Conservation (phyloP, 2,329 filamentous ascomycete species). For the Talaromyces sp. region DNA sequence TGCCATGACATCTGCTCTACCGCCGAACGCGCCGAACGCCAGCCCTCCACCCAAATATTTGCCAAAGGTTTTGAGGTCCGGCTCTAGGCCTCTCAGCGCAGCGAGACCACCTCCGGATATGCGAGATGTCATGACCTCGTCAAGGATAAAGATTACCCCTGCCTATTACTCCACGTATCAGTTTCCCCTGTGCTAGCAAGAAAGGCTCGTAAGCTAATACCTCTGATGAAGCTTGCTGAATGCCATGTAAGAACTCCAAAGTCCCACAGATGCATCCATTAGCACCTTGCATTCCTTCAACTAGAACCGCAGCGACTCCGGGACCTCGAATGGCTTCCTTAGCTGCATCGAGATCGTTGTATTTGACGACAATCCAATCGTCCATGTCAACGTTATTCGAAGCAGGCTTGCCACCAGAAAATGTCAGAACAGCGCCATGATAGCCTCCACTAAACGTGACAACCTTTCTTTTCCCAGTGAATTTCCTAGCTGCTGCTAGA, state of each 20-base stretch:
- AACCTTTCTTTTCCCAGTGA: conserved; percentile 35
- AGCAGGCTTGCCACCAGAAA: background rate
- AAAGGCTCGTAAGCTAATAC: background rate
- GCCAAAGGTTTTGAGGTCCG: conserved; percentile 63
- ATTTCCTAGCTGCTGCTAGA: conserved; percentile 53
- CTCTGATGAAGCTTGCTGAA: conserved; percentile 49
- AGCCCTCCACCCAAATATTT: conserved; percentile 67
- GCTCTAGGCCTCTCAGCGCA: conserved; percentile 43
- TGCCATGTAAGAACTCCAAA: conserved; percentile 52
- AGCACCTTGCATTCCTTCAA: conserved; percentile 65
- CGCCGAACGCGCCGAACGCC: conserved; percentile 65
- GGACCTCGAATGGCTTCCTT: background rate
- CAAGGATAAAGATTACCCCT: conserved; percentile 54
- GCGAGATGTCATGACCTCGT: conserved; percentile 69
- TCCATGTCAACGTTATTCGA: conserved; percentile 6
- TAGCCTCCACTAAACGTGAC: background rate
- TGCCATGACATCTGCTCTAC: conserved; percentile 56
- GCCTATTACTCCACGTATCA: background rate
- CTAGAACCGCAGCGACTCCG: conserved; percentile 58
- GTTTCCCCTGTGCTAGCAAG: background rate
- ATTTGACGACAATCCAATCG: conserved; percentile 7
- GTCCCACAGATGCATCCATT: conserved; percentile 57
- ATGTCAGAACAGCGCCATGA: background rate
- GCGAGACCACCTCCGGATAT: conserved; percentile 53
- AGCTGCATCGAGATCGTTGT: background rate